These are phyloP conservation scores for Talaromyces funiculosus DNA, from an alignment of 2,329 filamentous ascomycete genomes.

Conservation along the genomic window DNA sequence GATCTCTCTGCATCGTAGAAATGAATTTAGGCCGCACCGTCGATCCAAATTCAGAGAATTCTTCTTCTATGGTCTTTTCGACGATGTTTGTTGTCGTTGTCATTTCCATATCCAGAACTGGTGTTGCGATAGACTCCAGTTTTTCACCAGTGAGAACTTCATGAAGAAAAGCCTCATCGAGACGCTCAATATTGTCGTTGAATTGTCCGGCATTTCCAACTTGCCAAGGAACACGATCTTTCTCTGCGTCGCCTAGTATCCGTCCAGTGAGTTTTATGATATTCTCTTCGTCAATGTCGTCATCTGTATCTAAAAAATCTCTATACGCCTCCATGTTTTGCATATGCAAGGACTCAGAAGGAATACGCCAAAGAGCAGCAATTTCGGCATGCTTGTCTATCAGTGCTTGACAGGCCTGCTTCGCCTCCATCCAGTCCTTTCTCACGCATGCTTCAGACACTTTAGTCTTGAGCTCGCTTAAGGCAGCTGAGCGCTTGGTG, in stretches of 20 bases:
- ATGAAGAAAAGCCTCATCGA: background rate
- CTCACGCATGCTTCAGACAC: conserved; percentile 4
- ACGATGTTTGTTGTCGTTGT: background rate
- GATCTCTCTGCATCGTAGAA: background rate
- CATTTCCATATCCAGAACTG: background rate
- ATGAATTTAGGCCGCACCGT: background rate
- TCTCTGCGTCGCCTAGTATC: background rate
- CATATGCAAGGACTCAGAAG: background rate
- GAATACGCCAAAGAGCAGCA: background rate
- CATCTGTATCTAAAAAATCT: background rate
- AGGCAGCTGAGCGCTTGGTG: conserved; percentile 10
- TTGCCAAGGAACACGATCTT: background rate
- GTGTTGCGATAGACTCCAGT: background rate
- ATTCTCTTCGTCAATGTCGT: background rate
- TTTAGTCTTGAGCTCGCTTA: conserved; percentile 7
- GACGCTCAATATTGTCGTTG: background rate
- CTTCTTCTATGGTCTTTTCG: background rate
- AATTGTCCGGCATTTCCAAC: background rate
- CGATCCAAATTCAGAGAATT: background rate
- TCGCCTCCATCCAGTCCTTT: background rate
- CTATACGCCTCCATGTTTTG: background rate
- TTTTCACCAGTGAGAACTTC: background rate
- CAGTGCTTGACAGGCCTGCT: conserved; percentile 7
- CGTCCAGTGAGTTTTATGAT: background rate
- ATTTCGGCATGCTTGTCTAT: conserved; percentile 4